Evolutionary conservation across 768 basidiomycete species (phyloP).

Genomic region (Rhizopogon rudus): DNA sequence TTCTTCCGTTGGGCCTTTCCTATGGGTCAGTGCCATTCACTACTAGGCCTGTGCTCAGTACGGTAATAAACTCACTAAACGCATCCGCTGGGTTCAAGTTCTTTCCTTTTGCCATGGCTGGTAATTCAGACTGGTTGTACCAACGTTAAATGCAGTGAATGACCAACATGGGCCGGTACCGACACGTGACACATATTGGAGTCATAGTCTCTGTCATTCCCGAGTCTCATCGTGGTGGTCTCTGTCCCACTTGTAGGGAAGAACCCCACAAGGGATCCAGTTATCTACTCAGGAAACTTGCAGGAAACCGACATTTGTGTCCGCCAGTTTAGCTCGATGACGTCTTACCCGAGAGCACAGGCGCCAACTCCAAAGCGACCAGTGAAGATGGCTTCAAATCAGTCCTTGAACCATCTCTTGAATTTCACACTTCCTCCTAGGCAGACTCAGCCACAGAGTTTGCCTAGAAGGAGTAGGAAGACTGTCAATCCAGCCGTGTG

Average conservation of each 20-base stretch:
- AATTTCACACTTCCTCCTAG: constrained; percentile 93
- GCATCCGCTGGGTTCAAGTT: constrained; percentile 93
- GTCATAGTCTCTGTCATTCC: constrained; percentile 11
- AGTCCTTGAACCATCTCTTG: constrained; percentile 78
- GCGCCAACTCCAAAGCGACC: constrained; percentile 49
- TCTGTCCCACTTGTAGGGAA: constrained; percentile 47
- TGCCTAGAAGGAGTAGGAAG: constrained; percentile 76
- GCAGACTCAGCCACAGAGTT: constrained; percentile 53
- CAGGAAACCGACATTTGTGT: constrained; percentile 1
- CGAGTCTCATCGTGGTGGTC: constrained; percentile 17
- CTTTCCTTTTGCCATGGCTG: constrained; percentile 77
- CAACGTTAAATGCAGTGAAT: no score
- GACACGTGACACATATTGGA: constrained; percentile 24
- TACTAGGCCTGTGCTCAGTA: not conserved
- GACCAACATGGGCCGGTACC: not conserved
- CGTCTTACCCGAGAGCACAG: constrained; percentile 20
- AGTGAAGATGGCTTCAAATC: constrained; percentile 63
- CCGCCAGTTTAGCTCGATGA: constrained; percentile 18
- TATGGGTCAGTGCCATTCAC: constrained; percentile 24
- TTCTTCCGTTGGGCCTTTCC: constrained; percentile 93
- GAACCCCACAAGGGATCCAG: constrained; percentile 25
- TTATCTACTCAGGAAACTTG: not conserved
- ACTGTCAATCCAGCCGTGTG: constrained; percentile 60
- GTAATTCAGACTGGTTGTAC: no score
- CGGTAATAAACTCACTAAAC: constrained; percentile 53